These are phyloP conservation scores for Termitomyces sp. DNA, from an alignment of 768 basidiomycete species.

Conservation along the genomic window DNA sequence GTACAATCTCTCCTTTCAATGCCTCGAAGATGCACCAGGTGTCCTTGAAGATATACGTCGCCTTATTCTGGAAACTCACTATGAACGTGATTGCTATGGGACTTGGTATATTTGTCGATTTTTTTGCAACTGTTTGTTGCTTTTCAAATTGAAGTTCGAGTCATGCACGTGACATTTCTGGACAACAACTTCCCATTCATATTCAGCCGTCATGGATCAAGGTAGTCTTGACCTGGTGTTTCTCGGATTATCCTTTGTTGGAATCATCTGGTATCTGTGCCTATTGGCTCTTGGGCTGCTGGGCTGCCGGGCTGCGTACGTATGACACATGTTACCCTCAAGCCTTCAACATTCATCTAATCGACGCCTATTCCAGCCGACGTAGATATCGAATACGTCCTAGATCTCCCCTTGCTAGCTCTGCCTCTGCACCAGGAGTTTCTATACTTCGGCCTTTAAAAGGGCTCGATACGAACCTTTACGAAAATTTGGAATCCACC, in stretches of 20 bases:
- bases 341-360: not conserved
- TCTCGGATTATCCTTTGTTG: slow-evolving; percentile 30
- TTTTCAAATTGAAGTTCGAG: too few relatives aligned
- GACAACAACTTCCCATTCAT: not conserved
- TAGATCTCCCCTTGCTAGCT: slow-evolving; percentile 52
- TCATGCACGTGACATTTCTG: too few relatives aligned
- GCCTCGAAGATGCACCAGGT: too few relatives aligned
- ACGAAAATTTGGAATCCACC: slow-evolving; percentile 92
- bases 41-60: too few relatives aligned
- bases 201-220: not conserved
- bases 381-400: slow-evolving; percentile 67
- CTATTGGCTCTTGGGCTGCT: slow-evolving; percentile 63
- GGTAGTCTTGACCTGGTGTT: slow-evolving; percentile 5
- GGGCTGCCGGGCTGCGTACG: slow-evolving; percentile 69
- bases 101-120: too few relatives aligned
- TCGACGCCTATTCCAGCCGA: slow-evolving; percentile 40
- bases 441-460: slow-evolving; percentile 92
- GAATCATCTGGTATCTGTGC: slow-evolving; percentile 52
- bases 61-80: too few relatives aligned
- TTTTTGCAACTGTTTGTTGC: too few relatives aligned
- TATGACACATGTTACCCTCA: slow-evolving; percentile 9
- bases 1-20: too few relatives aligned
- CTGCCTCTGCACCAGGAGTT: slow-evolving; percentile 69
- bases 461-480: slow-evolving; percentile 92
- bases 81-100: too few relatives aligned